Evolutionary conservation across 2,329 filamentous ascomycete genomes (phyloP).

Genomic region (Penicillium sp.): DNA sequence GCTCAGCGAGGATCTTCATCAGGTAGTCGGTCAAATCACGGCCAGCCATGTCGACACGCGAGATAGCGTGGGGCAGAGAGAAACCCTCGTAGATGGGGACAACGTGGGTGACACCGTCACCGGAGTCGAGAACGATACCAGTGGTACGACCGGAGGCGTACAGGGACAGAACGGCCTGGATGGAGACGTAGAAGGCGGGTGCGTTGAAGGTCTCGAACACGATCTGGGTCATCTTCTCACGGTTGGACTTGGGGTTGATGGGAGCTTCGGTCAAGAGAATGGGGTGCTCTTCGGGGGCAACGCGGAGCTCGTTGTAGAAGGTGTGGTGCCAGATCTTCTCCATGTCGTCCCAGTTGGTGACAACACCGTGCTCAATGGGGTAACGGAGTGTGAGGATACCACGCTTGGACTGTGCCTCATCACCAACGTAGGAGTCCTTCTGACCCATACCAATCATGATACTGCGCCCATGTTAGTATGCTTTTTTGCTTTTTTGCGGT

Average conservation of each 20-base stretch:
- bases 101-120: slow-evolving; percentile 99
- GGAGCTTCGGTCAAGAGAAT: slow-evolving; percentile 98
- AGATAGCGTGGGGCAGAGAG: slow-evolving; percentile 98
- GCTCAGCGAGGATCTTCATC: slow-evolving; percentile 99
- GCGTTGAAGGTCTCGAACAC: slow-evolving; percentile 99
- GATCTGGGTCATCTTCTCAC: slow-evolving; percentile 99
- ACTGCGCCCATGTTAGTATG: slow-evolving; percentile 55
- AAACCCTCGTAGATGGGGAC: slow-evolving; percentile 99
- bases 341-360: slow-evolving; percentile 99
- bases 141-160: slow-evolving; percentile 99
- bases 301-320: slow-evolving; percentile 99
- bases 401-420: slow-evolving; percentile 99
- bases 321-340: slow-evolving; percentile 99
- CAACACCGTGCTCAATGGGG: slow-evolving; percentile 99
- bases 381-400: slow-evolving; percentile 99
- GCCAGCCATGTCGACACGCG: slow-evolving; percentile 99
- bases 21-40: slow-evolving; percentile 99
- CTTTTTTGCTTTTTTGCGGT: neutral
- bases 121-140: slow-evolving; percentile 99
- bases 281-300: slow-evolving; percentile 99
- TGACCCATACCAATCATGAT: slow-evolving; percentile 99
- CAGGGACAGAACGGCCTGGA: slow-evolving; percentile 97
- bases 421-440: slow-evolving; percentile 99
- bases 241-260: slow-evolving; percentile 99
- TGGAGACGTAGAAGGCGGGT: slow-evolving; percentile 99